Conservation (phyloP, 345 rosid species). For the Alliaria petiolata region DNA sequence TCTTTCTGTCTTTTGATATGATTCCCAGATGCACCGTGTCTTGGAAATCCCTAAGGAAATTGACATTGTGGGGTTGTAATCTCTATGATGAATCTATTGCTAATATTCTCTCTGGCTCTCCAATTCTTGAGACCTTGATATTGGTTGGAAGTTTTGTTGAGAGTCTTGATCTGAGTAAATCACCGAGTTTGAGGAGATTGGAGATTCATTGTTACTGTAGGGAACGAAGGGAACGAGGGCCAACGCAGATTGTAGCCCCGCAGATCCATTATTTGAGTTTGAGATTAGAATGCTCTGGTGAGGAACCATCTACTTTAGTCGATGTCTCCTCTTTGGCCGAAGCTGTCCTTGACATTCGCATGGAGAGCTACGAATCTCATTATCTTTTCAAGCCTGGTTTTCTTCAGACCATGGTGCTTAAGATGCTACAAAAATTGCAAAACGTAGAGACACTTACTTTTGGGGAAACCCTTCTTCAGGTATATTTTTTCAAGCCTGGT, state of each 20-base stretch:
- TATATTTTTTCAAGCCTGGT: no score
- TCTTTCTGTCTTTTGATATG: background rate
- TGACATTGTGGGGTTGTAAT: background rate
- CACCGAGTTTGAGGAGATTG: background rate
- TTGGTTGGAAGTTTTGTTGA: background rate
- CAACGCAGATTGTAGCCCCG: background rate
- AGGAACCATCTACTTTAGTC: background rate
- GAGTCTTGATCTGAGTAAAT: background rate
- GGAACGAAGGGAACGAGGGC: no score
- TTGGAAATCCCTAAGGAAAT: constrained; percentile 3
- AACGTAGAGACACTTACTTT: constrained; percentile 14
- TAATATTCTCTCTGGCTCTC: constrained; percentile 7
- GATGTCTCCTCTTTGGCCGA: background rate
- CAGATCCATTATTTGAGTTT: background rate
- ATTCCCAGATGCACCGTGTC: background rate
- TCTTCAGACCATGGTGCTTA: background rate
- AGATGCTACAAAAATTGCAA: background rate
- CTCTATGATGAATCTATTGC: background rate
- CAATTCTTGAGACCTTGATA: background rate
- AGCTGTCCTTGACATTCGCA: background rate
- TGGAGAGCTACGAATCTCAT: no score
- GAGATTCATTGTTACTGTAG: background rate
- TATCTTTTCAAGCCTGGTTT: no score
- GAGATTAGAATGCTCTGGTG: no score
- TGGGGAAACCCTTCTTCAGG: background rate